Conservation (phyloP, 164 flowering plant genomes). For the Warburgia ugandensis region DNA sequence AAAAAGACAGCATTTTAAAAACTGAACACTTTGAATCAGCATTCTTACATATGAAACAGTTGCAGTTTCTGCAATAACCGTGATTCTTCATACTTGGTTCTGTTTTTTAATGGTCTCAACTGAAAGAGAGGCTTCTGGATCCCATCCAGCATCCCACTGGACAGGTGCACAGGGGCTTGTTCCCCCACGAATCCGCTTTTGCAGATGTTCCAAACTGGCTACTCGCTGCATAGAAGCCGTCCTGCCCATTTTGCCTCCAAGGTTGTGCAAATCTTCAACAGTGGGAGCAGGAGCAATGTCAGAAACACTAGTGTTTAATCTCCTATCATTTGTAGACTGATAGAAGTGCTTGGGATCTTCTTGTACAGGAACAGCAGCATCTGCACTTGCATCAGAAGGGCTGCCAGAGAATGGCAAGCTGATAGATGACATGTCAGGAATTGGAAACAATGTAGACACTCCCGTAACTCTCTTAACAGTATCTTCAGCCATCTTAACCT, state of each 20-base stretch:
- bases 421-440: slow-evolving; percentile 53
- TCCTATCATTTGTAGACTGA: slow-evolving; percentile 29
- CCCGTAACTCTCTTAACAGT: slow-evolving; percentile 80
- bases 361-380: slow-evolving; percentile 65
- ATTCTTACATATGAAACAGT: too few species aligned
- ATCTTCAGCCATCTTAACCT: slow-evolving; percentile 98
- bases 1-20: too few species aligned
- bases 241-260: slow-evolving; percentile 44
- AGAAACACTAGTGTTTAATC: slow-evolving; percentile 29
- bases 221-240: slow-evolving; percentile 76
- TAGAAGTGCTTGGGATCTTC: slow-evolving; percentile 43
- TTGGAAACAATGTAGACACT: slow-evolving; percentile 56
- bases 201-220: slow-evolving; percentile 89
- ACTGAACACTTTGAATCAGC: too few species aligned
- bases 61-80: too few species aligned
- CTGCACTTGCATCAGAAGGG: slow-evolving; percentile 58
- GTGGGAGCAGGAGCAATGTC: slow-evolving; percentile 29
- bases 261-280: slow-evolving; percentile 29
- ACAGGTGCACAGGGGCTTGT: slow-evolving; percentile 21
- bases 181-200: slow-evolving; percentile 68
- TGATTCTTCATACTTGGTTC: slow-evolving; percentile 2
- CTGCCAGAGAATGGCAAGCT: slow-evolving; percentile 45
- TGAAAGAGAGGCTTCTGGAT: slow-evolving; percentile 15
- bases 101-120: slow-evolving; percentile 12
- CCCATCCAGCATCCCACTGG: slow-evolving; percentile 32